Evolutionary conservation across 352 stramenopile species (phyloP).

Genomic region (Pythium monospermum): DNA sequence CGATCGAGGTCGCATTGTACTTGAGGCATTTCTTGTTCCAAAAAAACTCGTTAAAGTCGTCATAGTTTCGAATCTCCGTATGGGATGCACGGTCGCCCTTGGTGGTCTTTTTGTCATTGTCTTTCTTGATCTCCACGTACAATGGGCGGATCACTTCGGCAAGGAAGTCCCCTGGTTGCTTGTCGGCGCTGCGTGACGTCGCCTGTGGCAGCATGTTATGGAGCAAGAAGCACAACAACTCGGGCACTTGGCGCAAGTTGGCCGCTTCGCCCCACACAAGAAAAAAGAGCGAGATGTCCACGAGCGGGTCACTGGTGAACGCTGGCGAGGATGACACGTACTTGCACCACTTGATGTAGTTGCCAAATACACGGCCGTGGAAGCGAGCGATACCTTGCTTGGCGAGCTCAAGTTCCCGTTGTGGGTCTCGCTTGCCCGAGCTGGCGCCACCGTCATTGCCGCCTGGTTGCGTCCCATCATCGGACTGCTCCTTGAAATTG

Average conservation of each 20-base stretch:
- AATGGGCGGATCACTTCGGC: conserved; percentile 70
- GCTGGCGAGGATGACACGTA: conserved; percentile 69
- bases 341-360: conserved; percentile 87
- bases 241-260: conserved; percentile 74
- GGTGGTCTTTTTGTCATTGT: conserved; percentile 83
- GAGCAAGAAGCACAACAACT: conserved; percentile 74
- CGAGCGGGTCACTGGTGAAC: conserved; percentile 67
- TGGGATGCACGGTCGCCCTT: conserved; percentile 66
- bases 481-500: conserved; percentile 75
- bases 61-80: conserved; percentile 78
- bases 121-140: conserved; percentile 75
- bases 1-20: conserved; percentile 58
- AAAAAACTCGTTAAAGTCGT: conserved; percentile 88
- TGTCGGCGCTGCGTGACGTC: conserved; percentile 45
- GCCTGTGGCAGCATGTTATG: conserved; percentile 68
- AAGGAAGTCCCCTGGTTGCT: conserved; percentile 71
- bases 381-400: conserved; percentile 73
- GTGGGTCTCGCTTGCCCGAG: conserved; percentile 39
- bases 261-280: conserved; percentile 81
- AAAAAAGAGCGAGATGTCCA: conserved; percentile 82
- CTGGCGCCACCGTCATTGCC: conserved; percentile 26
- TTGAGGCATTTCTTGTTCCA: conserved; percentile 83
- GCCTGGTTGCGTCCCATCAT: conserved; percentile 34
- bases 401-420: conserved; percentile 60
- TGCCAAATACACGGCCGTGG: conserved; percentile 68